Base-by-base conservation (phyloP, 2,329 filamentous ascomycete genomes). In the Penicillium crustosum region DNA sequence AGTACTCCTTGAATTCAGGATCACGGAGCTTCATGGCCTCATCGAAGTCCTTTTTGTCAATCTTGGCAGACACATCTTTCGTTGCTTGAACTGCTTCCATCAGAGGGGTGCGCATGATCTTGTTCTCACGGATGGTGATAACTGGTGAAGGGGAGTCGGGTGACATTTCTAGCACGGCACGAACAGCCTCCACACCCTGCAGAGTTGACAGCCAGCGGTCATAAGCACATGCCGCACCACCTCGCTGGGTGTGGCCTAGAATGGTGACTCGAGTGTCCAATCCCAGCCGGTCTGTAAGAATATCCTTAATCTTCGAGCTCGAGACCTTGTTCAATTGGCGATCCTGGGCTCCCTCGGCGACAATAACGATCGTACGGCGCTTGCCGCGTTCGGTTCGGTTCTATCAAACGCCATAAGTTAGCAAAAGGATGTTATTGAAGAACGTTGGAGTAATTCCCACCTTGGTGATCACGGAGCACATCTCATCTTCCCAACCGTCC, bases 41-140 rank as follows among this genome's bases (percentile, higher is more conserved):
- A 36, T 89, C 87, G 70, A 97, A 99, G 66, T 97, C 88, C 72
- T 92, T 93, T 54, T 82, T 85, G 25, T 91, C 84, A 57, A 99
- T 96, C 33, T 90, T 89, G 65, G 85, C 84, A 15, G 91, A 86
- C 0, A 97, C 91, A 55, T 89, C 84, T 74, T 97, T 89, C 29
- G 94, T 99, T 69, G 92, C 85, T 47, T 85, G 80, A 12, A 99
- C 94, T 1, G 94, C 93, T 71, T 96, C 85, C 80, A 97, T 89
- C 27, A 99, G 81, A 21, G 92, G 89, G 67, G 93, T 92, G 55
- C 93, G 86, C 63, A 92, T 87, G 72, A 99, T 97, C 80, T 99
- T 96, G 83, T 97, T 97, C 81, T 99, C 94, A 63, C 89, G 93
- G 66, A 99, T 93, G 66, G 92, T 93, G 72, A 99, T 97, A 71